phyloP scores from a whole-genome alignment of 2,329 filamentous ascomycete species.

The Botrytis hyacinthi region DNA sequence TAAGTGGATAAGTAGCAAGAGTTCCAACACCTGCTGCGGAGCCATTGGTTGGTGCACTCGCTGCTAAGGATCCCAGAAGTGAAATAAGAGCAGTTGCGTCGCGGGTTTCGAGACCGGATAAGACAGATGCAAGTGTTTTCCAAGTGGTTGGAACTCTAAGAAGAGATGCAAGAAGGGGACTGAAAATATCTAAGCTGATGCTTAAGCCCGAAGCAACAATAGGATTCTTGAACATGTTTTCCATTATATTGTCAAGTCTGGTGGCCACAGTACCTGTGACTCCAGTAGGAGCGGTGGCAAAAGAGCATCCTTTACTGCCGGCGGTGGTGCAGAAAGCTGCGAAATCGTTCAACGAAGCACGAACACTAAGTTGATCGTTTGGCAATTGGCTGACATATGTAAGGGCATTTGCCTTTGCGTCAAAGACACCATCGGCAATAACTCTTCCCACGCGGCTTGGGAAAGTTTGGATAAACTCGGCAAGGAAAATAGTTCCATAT shows the following conservation, averaged over 20 bases:
- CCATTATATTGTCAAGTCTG: background rate
- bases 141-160: slow-evolving; percentile 18
- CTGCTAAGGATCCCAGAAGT: background rate
- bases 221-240: background rate
- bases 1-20: slow-evolving; percentile 8
- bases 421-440: slow-evolving; percentile 35
- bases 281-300: background rate
- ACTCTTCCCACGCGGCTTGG: slow-evolving; percentile 44
- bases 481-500: slow-evolving; percentile 47
- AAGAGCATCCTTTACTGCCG: slow-evolving; percentile 17
- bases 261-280: background rate
- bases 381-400: slow-evolving; percentile 24
- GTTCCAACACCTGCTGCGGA: background rate
- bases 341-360: slow-evolving; percentile 24
- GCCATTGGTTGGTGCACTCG: background rate
- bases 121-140: slow-evolving; percentile 3
- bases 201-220: slow-evolving; percentile 4
- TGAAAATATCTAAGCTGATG: background rate
- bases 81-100: slow-evolving; percentile 16
- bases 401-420: slow-evolving; percentile 43
- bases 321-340: slow-evolving; percentile 22
- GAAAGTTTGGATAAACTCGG: slow-evolving; percentile 46
- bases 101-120: slow-evolving; percentile 18
- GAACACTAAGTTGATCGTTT: slow-evolving; percentile 23
- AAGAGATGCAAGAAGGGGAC: background rate